Evolutionary conservation across 2,329 filamentous ascomycete genomes (phyloP).

Genomic region (Aspergillus pseudotamarii): DNA sequence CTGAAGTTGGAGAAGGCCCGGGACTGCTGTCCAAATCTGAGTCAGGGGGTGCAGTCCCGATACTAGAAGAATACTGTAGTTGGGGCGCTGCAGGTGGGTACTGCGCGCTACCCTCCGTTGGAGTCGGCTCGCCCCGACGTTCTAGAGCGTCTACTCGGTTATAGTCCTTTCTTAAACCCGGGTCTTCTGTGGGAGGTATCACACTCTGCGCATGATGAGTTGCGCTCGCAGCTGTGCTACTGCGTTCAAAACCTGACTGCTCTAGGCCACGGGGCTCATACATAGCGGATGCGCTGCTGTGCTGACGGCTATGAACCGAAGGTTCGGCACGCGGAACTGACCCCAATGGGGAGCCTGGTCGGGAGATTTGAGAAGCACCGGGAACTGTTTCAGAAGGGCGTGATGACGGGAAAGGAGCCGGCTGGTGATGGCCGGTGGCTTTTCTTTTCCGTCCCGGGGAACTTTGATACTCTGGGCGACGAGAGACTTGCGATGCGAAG

Average conservation of each 20-base stretch:
- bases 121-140: conserved; percentile 5
- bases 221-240: neutral
- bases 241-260: conserved; percentile 2
- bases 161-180: neutral
- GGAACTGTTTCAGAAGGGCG: conserved; percentile 45
- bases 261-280: conserved; percentile 8
- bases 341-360: conserved; percentile 37
- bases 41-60: conserved; percentile 12
- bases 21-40: conserved; percentile 17
- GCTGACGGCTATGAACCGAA: conserved; percentile 11
- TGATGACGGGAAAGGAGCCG: conserved; percentile 54
- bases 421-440: conserved; percentile 58
- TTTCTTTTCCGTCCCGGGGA: conserved; percentile 82
- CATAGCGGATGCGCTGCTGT: conserved; percentile 12
- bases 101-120: neutral
- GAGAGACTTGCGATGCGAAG: conserved; percentile 49
- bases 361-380: conserved; percentile 7
- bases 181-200: neutral
- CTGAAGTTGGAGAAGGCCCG: conserved; percentile 7
- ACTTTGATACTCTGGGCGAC: conserved; percentile 65
- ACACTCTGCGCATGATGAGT: neutral
- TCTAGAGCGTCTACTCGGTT: conserved; percentile 7
- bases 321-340: neutral
- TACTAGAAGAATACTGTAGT: conserved; percentile 9
- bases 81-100: conserved; percentile 6